Evolutionary conservation across 192 early-diverging fungal species (phyloP).

Genomic region (Backusella macrospora): DNA sequence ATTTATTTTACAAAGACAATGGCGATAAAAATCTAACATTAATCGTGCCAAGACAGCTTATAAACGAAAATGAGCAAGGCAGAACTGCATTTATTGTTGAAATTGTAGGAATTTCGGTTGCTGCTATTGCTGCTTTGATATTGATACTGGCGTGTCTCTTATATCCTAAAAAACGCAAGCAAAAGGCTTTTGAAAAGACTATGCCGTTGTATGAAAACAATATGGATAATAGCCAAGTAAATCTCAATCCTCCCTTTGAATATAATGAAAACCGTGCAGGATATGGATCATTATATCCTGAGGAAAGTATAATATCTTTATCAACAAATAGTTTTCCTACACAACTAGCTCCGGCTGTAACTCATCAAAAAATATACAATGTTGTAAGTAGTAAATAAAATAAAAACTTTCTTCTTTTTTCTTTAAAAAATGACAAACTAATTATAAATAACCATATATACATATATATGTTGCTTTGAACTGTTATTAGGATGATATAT

Average conservation of each 20-base stretch:
- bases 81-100: constrained; percentile 7
- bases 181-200: not conserved
- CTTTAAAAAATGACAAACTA: not conserved
- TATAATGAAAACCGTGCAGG: not conserved
- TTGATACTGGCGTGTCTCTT: not conserved
- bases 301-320: not conserved
- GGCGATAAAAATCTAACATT: not conserved
- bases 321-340: not conserved
- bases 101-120: not conserved
- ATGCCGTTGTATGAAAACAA: not conserved
- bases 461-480: not conserved
- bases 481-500: not conserved
- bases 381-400: not conserved
- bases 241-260: not conserved
- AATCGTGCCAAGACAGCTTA: not conserved
- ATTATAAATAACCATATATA: not conserved
- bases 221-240: not conserved
- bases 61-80: not conserved
- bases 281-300: not conserved
- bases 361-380: not conserved
- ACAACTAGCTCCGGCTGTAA: constrained; percentile 2
- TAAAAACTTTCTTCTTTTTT: not conserved
- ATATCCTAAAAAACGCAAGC: not conserved
- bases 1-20: not conserved
- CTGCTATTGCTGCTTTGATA: not conserved